Evolutionary conservation across 768 basidiomycete genomes (phyloP).

Genomic region (Podaxis mareebaensis): DNA sequence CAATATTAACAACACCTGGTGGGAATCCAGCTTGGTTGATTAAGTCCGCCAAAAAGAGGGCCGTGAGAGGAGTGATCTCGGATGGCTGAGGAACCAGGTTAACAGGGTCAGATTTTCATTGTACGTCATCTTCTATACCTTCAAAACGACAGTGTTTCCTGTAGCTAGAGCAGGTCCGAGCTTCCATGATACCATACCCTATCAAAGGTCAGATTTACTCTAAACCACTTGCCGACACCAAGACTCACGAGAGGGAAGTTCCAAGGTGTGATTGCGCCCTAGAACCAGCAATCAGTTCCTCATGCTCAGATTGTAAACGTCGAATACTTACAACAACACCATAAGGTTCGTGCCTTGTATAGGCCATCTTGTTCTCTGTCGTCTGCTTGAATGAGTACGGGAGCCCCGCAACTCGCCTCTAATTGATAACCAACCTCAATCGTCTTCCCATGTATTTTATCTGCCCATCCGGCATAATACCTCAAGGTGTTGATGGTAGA

Average conservation of each 20-base stretch:
- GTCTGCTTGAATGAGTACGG: conserved; percentile 36
- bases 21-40: conserved; percentile 74
- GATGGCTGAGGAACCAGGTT: conserved; percentile 44
- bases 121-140: conserved; percentile 30
- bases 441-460: conserved; percentile 77
- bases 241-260: conserved; percentile 39
- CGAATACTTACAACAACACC: conserved; percentile 41
- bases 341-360: conserved; percentile 69
- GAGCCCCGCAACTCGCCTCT: neutral
- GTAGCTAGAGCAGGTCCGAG: conserved; percentile 75
- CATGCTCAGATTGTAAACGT: neutral
- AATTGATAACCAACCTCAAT: conserved; percentile 48
- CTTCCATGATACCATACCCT: conserved; percentile 65
- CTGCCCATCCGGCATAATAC: conserved; percentile 91
- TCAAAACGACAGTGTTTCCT: conserved; percentile 73
- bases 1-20: conserved; percentile 71
- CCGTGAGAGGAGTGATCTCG: conserved; percentile 71
- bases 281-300: neutral
- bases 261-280: conserved; percentile 64
- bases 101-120: neutral
- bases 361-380: conserved; percentile 55
- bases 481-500: conserved; percentile 51
- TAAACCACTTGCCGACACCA: neutral
- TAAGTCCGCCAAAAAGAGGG: conserved; percentile 51
- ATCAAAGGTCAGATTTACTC: neutral